Conservation (phyloP, 176 grass and related monocot genomes). For the Saccharum officinarum region DNA sequence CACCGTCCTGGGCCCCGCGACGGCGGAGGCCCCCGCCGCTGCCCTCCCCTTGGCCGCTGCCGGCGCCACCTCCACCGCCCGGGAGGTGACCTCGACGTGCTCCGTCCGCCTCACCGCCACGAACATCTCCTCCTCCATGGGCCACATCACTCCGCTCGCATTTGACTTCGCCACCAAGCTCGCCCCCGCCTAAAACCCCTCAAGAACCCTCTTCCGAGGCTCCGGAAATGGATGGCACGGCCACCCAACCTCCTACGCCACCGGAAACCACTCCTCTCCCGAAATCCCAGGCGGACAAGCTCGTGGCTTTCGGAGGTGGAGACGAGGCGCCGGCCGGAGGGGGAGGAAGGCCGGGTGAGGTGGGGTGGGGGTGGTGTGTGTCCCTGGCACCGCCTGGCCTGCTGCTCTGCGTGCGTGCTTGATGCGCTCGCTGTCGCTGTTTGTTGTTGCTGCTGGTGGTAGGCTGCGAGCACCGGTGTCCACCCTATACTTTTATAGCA, state of each 20-base stretch:
- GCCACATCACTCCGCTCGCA: constrained; percentile 45
- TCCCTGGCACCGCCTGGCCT: not conserved
- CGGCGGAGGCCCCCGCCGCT: not conserved
- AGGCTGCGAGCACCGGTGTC: not conserved
- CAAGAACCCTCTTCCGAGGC: constrained; percentile 1
- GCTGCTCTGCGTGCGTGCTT: not conserved
- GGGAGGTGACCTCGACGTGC: constrained; percentile 67
- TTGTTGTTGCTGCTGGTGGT: not conserved
- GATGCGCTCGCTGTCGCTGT: not conserved
- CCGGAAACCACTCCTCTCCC: not conserved
- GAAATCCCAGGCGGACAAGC: too few relatives aligned
- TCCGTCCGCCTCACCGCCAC: constrained; percentile 60
- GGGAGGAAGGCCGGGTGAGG: not conserved
- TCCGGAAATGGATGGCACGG: not conserved
- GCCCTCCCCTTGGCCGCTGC: not conserved
- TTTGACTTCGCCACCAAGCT: not conserved
- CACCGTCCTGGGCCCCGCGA: constrained; percentile 33
- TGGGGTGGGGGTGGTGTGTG: not conserved
- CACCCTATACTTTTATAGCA: constrained; percentile 59
- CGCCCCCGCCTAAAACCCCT: constrained; percentile 26
- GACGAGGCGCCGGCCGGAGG: not conserved
- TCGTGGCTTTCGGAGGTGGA: too few relatives aligned
- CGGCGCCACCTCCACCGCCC: not conserved
- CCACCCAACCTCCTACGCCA: not conserved
- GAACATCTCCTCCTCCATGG: constrained; percentile 50